Percentiles rank a stretch among this genome's conserved stretches.
These are phyloP conservation scores for Saccharata proteae DNA, from an alignment of 2,329 filamentous ascomycete genomes.

Conservation along the genomic window DNA sequence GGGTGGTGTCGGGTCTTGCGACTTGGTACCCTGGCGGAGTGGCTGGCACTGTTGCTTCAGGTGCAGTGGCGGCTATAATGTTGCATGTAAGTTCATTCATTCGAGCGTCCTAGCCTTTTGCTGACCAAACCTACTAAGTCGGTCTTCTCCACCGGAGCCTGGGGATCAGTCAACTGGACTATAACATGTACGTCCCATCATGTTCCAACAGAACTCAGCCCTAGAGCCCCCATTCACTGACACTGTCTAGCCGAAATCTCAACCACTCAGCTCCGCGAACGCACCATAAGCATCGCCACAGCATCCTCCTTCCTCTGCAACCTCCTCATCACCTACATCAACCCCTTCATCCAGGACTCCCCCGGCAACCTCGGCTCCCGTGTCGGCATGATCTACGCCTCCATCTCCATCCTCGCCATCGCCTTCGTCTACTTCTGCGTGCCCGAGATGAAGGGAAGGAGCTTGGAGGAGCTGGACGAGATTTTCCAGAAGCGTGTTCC, in stretches of 20 bases:
- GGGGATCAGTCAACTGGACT: slow-evolving; percentile 4
- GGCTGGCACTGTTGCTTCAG: background rate
- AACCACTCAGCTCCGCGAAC: slow-evolving; percentile 1
- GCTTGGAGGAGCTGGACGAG: slow-evolving; percentile 18
- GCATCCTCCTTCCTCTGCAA: slow-evolving; percentile 1
- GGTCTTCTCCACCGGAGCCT: slow-evolving; percentile 4
- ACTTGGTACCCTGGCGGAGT: slow-evolving; percentile 3
- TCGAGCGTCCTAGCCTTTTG: too few species aligned
- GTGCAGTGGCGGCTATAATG: slow-evolving; percentile 2
- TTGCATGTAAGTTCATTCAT: too few species aligned
- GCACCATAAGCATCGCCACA: slow-evolving; percentile 2
- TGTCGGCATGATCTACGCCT: slow-evolving; percentile 17
- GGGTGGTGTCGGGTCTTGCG: slow-evolving; percentile 2
- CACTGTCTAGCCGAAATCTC: slow-evolving; percentile 1
- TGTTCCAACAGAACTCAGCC: too few species aligned
- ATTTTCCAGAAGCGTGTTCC: slow-evolving; percentile 16
- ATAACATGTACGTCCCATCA: too few species aligned
- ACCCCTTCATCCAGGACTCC: slow-evolving; percentile 10
- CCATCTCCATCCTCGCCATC: slow-evolving; percentile 11
- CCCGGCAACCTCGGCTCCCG: slow-evolving; percentile 14
- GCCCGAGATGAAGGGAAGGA: slow-evolving; percentile 31
- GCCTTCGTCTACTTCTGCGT: slow-evolving; percentile 46
- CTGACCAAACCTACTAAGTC: too few species aligned
- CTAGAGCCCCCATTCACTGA: too few species aligned
- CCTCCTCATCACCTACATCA: slow-evolving; percentile 3